Percentiles rank a stretch among this genome's conserved stretches.
Conservation (phyloP, 257 asterid genomes). For the Petunia axillaris region DNA sequence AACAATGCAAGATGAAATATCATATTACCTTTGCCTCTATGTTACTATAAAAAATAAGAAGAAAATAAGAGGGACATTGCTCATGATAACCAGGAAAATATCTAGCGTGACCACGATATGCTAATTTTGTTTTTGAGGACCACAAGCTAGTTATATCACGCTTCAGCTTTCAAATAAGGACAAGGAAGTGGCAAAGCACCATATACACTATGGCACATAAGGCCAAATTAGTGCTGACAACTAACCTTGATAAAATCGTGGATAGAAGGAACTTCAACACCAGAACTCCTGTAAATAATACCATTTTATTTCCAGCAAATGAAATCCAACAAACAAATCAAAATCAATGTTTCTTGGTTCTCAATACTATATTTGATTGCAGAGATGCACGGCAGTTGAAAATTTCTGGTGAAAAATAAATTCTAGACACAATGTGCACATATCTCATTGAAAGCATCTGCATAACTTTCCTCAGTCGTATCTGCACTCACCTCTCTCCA, state of each 20-base stretch:
- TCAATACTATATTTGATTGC: not conserved
- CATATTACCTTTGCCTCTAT: not conserved
- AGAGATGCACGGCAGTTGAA: not conserved
- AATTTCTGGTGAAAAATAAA: not conserved
- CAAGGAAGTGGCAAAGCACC: not conserved
- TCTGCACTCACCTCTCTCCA: not conserved
- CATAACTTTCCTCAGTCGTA: not conserved
- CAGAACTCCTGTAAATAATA: constrained; percentile 62
- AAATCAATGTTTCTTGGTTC: not conserved
- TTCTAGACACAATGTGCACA: not conserved
- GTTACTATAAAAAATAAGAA: not conserved
- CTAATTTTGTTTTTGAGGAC: not conserved
- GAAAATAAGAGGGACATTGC: not conserved
- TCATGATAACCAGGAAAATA: not conserved
- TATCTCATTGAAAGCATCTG: not conserved
- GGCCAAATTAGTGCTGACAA: constrained; percentile 7
- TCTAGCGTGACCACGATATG: no score
- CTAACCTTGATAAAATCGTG: constrained; percentile 64
- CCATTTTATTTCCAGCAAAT: constrained; percentile 27
- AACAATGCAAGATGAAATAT: not conserved
- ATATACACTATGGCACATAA: not conserved
- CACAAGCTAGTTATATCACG: not conserved
- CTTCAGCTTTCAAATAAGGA: not conserved
- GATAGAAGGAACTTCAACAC: constrained; percentile 54
- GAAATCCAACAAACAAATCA: not conserved